Base-by-base conservation (phyloP, 148 eudicot genomes). In the Oxyria digyna region DNA sequence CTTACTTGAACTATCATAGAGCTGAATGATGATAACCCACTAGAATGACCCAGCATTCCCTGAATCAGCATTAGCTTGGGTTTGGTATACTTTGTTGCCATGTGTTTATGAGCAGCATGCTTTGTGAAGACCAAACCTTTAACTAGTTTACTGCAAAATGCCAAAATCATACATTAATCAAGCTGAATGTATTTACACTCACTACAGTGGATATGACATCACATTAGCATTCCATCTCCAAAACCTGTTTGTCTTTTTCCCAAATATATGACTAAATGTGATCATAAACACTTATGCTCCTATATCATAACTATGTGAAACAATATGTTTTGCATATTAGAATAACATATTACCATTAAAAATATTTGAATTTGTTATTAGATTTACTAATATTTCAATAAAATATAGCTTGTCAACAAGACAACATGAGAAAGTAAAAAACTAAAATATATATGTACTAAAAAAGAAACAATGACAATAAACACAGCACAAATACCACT, bases 51-150 rank as follows among this genome's bases (percentile, higher is more conserved):
- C 69, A 90, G 89, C 65, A 79, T 78, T 46, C 98, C 98, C 70
- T 75, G 76, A 64, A 93, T 87, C 80, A 93, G 81, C 63, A 93
- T 73, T 74, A 93, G 45, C 69, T 78, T 90, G 48, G 98, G 92
- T 35, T 85, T 87, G 74, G 80, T 81, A 77, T 76, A 86, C 78
- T 81, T 79, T 55, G 92, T 90, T 42, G 84, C 83, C 98, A 93
- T 93, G 78, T 86, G 98, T 68, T 90, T 93, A 84, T 90, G 98
- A 54, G 98, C 97, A 70, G 98, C 98, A 77, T 86, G 95, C 83
- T 93, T 93, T 69, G 86, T 93, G 78, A 93, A 93, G 76, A 93
- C 98, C 79, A 90, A 67, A 8, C 98, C 98, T 76, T 81, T 81
- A 62, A 93, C 62, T 50, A 93, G 38, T 81, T 80, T 84, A 74